Base-by-base conservation (phyloP, 257 asterid genomes). In the Solanum gracilifrons region DNA sequence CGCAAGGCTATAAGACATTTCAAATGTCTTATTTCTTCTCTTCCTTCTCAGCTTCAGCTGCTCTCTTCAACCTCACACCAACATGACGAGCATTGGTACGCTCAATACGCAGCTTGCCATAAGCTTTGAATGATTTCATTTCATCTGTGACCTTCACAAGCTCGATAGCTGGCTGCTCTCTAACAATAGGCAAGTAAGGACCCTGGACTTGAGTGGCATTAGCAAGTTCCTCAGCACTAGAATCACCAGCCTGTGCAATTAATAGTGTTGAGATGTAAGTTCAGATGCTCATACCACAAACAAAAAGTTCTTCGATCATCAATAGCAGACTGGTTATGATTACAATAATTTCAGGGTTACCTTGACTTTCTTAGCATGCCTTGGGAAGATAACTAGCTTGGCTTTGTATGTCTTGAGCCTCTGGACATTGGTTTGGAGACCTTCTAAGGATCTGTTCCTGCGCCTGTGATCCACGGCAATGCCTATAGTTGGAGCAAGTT, bases 401-500 rank as follows among this genome's bases (percentile, higher is more conserved):
- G 92, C 92, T 60, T 90, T 86, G 85, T 88, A 90, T 31, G 90
- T 86, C 90, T 90, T 90, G 1, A 90, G 89, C 80, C 92, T 88
- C 84, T 90, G 92, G 80, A 86, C 88, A 68, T 90, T 90, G 37
- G 86, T 10, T 69, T 90, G 90, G 75, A 90, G 87, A 23, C 92
- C 92, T 60, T 90, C 92, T 87, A 90, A 75, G 10, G 92, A 90
- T 20, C 88, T 33, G 92, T 88, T 90, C 89, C 46, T 90, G 25
- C 89, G 90, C 33, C 92, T 89, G 86, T 90, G 92, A 88, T 90
- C 92, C 79, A 90, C 89, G 12, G 89, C 68, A 75, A 90, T 86
- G 66, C 92, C 92, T 66, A 90, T 88, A 6, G 90, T 86, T 3
- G 89, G 92, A 41, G 92, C 92, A 13, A 86, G 85, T 15, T 90